Base-by-base conservation (phyloP, 2,329 filamentous ascomycete genomes). In the Fusarium sulawesiense region DNA sequence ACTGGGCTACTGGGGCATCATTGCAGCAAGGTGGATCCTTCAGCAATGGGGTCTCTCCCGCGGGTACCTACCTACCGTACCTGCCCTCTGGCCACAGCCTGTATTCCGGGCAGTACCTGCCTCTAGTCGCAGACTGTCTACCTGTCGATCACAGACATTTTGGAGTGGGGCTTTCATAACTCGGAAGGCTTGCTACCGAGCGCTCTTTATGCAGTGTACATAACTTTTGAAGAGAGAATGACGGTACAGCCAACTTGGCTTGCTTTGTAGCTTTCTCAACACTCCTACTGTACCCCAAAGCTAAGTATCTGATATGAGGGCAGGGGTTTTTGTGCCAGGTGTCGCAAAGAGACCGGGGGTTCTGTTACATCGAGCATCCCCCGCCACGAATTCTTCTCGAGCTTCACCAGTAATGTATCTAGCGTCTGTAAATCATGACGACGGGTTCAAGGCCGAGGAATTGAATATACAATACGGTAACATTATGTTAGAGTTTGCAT, bases 1-100 rank as follows among this genome's bases (percentile, higher is more conserved):
- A 55, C 59, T 40, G 64, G 67, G 64, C 58, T 49, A 55, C 56
- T 40, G 64, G 67, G 60, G 59, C 40, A 49, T 50, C 34, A 37
- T 18, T 37, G 34, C 34, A 37, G 34, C 34, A 25, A 29, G 40
- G 54, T 56, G 44, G 42, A 23, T 40, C 14, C 11, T 29, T 10
- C 14, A 56, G 42, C 27, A 37, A 56, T 29, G 44, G 41, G 21
- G 23, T 41, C 23, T 51, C 41, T 42, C 49, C 34, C 49, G 49
- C 13, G 29, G 29, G 29, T 47, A 18, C 45, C 45, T 46, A 27
- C 44, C 44, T 25, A 45, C 42, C 21, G 42, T 25, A 45, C 21
- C 41, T 14, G 30, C 46, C 20, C 30, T 34, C 32, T 29, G 34
- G 34, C 34, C 7, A 42, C 25, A 51, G 18, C 18, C 25, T 37